A percentile compares a stretch with the other conserved stretches of the same genome.
Evolutionary conservation across 768 basidiomycete species (phyloP).

Genomic region (Vararia minispora): DNA sequence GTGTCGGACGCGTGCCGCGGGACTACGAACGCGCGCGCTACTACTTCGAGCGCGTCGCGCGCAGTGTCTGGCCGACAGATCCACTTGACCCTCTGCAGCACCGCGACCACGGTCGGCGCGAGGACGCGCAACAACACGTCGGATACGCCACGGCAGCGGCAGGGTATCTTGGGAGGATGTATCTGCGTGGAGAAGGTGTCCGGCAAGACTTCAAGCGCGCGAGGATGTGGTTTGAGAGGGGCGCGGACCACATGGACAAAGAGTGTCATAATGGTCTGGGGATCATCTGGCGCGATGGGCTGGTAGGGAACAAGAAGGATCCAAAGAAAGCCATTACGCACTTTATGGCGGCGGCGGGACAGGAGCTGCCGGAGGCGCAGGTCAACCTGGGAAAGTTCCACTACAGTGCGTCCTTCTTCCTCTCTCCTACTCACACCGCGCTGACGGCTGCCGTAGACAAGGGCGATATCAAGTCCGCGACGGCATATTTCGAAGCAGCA

Average conservation of each 20-base stretch:
- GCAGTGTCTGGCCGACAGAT: slow-evolving; percentile 83
- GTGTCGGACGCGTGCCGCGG: slow-evolving; percentile 79
- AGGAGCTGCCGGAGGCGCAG: slow-evolving; percentile 87
- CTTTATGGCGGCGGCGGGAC: slow-evolving; percentile 72
- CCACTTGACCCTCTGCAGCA: slow-evolving; percentile 42
- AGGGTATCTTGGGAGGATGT: slow-evolving; percentile 89
- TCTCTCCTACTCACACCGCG: neutral
- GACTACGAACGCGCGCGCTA: slow-evolving; percentile 66
- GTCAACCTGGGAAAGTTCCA: slow-evolving; percentile 82
- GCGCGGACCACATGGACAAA: slow-evolving; percentile 66
- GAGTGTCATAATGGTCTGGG: slow-evolving; percentile 88
- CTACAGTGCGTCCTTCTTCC: slow-evolving; percentile 33
- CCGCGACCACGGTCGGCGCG: slow-evolving; percentile 14
- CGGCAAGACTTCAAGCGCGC: slow-evolving; percentile 64
- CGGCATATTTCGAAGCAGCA: slow-evolving; percentile 72
- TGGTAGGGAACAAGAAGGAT: slow-evolving; percentile 57
- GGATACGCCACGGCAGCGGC: slow-evolving; percentile 71
- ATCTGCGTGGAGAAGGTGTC: slow-evolving; percentile 85
- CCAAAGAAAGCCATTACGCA: slow-evolving; percentile 47
- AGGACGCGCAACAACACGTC: slow-evolving; percentile 19
- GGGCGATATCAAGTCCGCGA: slow-evolving; percentile 57
- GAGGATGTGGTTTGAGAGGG: slow-evolving; percentile 93
- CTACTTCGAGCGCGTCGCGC: slow-evolving; percentile 80
- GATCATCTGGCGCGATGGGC: slow-evolving; percentile 85
- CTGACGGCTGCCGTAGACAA: slow-evolving; percentile 34